phyloP scores from a whole-genome alignment of 2,329 filamentous ascomycete genomes.

The Dryadomyces sulphureus region DNA sequence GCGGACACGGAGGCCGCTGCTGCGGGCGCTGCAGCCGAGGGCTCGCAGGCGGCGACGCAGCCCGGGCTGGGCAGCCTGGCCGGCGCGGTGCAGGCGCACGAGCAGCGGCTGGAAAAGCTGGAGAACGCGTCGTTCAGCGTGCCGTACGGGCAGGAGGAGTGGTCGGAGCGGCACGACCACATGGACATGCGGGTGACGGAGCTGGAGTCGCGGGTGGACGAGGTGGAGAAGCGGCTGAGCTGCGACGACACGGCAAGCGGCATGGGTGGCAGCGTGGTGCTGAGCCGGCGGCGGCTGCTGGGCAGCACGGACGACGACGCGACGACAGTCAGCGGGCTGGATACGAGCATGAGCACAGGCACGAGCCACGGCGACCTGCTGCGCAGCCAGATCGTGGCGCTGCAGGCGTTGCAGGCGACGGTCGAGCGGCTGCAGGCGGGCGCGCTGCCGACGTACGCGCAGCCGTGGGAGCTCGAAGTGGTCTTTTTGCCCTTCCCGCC shows the following conservation, averaged over 20 bases:
- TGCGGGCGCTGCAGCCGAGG: not conserved
- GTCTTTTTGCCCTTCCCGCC: conserved; percentile 58
- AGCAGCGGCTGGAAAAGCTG: conserved; percentile 49
- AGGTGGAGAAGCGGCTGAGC: conserved; percentile 38
- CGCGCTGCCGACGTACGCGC: conserved; percentile 41
- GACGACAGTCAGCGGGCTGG: conserved; percentile 22
- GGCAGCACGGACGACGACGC: conserved; percentile 26
- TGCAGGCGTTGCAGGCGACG: conserved; percentile 34
- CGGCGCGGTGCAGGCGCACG: conserved; percentile 43
- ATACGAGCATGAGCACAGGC: not conserved
- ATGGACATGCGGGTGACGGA: conserved; percentile 54
- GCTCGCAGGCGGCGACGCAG: too few relatives aligned
- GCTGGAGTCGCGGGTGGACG: conserved; percentile 48
- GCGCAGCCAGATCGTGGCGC: conserved; percentile 29
- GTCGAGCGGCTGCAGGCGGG: conserved; percentile 38
- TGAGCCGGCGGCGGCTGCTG: conserved; percentile 18
- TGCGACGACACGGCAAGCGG: conserved; percentile 30
- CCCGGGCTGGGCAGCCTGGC: conserved; percentile 26
- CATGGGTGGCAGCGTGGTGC: conserved; percentile 16
- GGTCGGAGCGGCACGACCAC: conserved; percentile 52
- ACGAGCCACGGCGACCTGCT: conserved; percentile 29
- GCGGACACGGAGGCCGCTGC: not conserved
- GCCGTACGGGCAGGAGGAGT: conserved; percentile 46
- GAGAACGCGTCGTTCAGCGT: conserved; percentile 58
- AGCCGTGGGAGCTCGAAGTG: conserved; percentile 63